Percentiles rank a stretch among this genome's conserved stretches.
These are phyloP conservation scores for Blastobotrys malaysiensis DNA, from an alignment of 1,139 yeast species.

Conservation along the genomic window DNA sequence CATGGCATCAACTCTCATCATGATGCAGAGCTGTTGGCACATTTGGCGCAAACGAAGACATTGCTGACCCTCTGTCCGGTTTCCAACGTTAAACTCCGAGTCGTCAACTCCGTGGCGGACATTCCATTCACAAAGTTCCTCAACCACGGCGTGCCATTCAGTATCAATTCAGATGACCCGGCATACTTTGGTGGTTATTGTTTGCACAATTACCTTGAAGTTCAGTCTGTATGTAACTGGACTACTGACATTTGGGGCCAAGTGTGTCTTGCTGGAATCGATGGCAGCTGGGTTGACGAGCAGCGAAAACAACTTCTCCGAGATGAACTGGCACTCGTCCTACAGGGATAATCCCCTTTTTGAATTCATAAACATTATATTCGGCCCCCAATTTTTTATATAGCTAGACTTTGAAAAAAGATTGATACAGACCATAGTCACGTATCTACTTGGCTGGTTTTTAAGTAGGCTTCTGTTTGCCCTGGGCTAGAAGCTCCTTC, in stretches of 20 bases:
- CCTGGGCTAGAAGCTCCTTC: conserved; percentile 1
- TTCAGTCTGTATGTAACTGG: conserved; percentile 61
- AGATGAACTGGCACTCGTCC: conserved; percentile 33
- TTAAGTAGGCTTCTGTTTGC: neutral
- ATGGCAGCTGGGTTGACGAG: conserved; percentile 64
- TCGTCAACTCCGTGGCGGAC: conserved; percentile 59
- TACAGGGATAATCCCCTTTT: neutral
- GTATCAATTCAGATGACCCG: conserved; percentile 79
- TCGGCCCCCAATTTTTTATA: neutral
- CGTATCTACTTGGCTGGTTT: neutral
- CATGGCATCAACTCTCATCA: conserved; percentile 68
- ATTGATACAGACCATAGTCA: no score
- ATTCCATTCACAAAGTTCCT: conserved; percentile 58
- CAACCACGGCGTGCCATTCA: conserved; percentile 61
- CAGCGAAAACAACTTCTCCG: conserved; percentile 38
- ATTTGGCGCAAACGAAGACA: conserved; percentile 49
- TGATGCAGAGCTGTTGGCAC: conserved; percentile 46
- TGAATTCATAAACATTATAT: no score
- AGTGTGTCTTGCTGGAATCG: conserved; percentile 37
- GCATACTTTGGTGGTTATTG: conserved; percentile 83
- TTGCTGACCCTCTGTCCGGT: conserved; percentile 70
- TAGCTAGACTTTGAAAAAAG: neutral
- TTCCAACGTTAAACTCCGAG: conserved; percentile 68
- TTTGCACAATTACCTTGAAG: conserved; percentile 63
- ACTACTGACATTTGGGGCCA: conserved; percentile 49